A percentile compares a stretch with the other conserved stretches of the same genome.
Conservation (phyloP, 2,329 filamentous ascomycete species). For the Zymoseptoria brevis region DNA sequence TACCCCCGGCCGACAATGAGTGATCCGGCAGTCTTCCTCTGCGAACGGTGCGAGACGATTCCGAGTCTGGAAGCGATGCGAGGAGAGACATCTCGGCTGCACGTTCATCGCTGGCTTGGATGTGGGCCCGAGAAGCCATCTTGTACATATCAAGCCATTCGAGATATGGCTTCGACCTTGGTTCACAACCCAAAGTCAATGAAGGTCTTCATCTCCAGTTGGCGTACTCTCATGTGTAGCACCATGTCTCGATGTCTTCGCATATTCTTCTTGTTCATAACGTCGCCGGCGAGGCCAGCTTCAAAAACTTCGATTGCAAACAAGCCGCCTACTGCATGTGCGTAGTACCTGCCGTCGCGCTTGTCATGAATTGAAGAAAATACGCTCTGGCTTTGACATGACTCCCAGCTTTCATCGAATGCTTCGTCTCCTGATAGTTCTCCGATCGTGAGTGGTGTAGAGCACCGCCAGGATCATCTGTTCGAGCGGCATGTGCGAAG, state of each 20-base stretch:
- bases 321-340: not conserved
- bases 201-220: slow-evolving; percentile 5
- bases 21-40: too few relatives aligned
- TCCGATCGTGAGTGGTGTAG: slow-evolving; percentile 2
- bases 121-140: too few relatives aligned
- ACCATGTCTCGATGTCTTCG: slow-evolving; percentile 5
- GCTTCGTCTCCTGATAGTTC: slow-evolving; percentile 1
- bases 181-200: slow-evolving; percentile 1
- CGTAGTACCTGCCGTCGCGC: slow-evolving; percentile 4
- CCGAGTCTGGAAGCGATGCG: too few relatives aligned
- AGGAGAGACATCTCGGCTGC: too few relatives aligned
- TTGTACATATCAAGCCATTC: slow-evolving; percentile 14
- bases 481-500: slow-evolving; percentile 4
- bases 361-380: slow-evolving; percentile 3
- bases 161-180: not conserved
- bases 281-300: slow-evolving; percentile 2
- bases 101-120: too few relatives aligned
- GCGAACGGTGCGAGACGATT: too few relatives aligned
- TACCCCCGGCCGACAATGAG: too few relatives aligned
- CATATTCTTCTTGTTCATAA: slow-evolving; percentile 1
- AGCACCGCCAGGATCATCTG: slow-evolving; percentile 1
- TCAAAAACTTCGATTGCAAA: slow-evolving; percentile 1
- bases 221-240: not conserved
- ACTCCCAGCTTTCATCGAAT: slow-evolving; percentile 4
- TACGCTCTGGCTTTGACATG: slow-evolving; percentile 1